A percentile compares a stretch with the other conserved stretches of the same genome.
Evolutionary conservation across 140 eudicot species (phyloP).

Genomic region (Oenanthe javanica): DNA sequence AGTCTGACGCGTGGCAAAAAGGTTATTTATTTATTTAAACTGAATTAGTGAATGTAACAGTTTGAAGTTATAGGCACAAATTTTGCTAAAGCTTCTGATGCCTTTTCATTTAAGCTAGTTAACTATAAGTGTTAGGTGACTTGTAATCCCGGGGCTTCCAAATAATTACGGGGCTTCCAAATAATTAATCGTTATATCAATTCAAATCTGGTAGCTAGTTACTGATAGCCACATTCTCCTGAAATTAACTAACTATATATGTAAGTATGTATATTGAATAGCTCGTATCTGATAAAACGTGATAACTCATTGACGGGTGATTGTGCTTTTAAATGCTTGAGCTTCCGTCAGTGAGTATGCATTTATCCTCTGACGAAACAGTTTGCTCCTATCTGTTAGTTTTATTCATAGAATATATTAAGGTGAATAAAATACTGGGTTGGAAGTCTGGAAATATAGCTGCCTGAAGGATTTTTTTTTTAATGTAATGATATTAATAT

Average conservation of each 20-base stretch:
- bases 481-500: neutral
- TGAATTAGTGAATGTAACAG: neutral
- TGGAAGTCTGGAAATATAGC: neutral
- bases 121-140: neutral
- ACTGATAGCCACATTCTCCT: neutral
- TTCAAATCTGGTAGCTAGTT: neutral
- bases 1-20: constrained; percentile 97
- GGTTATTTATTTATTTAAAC: constrained; percentile 26
- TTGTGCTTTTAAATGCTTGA: neutral
- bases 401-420: neutral
- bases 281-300: neutral
- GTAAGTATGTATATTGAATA: neutral
- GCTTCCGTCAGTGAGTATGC: neutral
- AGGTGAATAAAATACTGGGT: neutral
- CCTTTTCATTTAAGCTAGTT: neutral
- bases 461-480: no score
- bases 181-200: neutral
- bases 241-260: neutral
- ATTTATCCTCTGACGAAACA: neutral
- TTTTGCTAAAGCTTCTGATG: neutral
- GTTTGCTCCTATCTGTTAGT: neutral
- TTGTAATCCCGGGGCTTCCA: neutral
- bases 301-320: neutral
- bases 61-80: neutral
- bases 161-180: neutral